Conservation (phyloP, 352 stramenopile species). For the Blastocystis sp. region DNA sequence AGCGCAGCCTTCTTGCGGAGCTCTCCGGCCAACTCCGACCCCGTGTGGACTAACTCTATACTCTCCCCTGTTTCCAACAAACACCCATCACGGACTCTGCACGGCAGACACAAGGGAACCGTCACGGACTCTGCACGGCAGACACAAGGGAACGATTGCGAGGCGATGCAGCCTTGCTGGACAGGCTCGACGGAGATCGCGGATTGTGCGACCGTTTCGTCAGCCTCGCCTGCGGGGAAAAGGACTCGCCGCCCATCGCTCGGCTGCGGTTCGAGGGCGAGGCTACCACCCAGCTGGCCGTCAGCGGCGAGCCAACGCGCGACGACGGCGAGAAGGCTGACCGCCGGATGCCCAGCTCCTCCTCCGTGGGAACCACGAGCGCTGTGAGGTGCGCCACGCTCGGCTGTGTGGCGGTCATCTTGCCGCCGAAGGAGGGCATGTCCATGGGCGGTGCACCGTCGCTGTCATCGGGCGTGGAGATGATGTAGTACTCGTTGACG, state of each 20-base stretch:
- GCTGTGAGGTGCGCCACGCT: neutral
- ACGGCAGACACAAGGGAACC: too few relatives aligned
- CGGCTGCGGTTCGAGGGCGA: too few relatives aligned
- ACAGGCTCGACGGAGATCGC: too few relatives aligned
- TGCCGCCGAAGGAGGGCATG: neutral
- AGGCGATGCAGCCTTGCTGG: too few relatives aligned
- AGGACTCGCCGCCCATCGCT: too few relatives aligned
- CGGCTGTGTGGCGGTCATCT: neutral
- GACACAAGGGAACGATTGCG: too few relatives aligned
- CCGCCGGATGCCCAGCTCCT: neutral
- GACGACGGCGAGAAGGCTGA: too few relatives aligned
- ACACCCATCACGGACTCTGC: neutral
- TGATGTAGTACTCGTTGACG: conserved; percentile 22
- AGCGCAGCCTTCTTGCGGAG: conserved; percentile 39
- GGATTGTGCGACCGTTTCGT: too few relatives aligned
- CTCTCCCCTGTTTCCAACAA: neutral
- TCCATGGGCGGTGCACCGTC: neutral
- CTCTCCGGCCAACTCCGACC: conserved; percentile 4
- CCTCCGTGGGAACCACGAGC: neutral
- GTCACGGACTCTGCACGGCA: too few relatives aligned
- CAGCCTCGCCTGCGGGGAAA: too few relatives aligned
- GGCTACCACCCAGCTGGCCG: too few relatives aligned
- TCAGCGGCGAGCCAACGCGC: too few relatives aligned
- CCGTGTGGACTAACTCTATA: neutral
- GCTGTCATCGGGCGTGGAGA: neutral